Evolutionary conservation across 2,329 filamentous ascomycete genomes (phyloP).

Genomic region (Mollisiaceae sp.): DNA sequence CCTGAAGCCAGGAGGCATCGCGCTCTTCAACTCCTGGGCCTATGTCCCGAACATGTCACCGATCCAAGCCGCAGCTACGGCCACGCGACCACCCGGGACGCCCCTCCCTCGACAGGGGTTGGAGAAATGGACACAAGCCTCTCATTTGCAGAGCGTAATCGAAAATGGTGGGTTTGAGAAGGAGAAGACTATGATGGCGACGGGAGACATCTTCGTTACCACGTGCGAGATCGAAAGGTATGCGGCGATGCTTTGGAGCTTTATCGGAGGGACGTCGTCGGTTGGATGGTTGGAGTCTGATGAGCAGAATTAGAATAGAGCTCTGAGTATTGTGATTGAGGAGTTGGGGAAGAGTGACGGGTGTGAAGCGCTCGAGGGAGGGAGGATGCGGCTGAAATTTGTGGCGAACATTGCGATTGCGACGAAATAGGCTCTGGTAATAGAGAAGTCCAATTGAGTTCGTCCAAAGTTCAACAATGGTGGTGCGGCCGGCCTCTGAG

Average conservation of each 20-base stretch:
- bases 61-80: not conserved
- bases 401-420: not conserved
- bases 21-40: slow-evolving; percentile 14
- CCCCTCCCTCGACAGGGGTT: not conserved
- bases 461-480: not conserved
- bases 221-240: not conserved
- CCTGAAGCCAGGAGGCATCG: slow-evolving; percentile 84
- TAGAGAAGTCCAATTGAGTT: not conserved
- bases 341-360: not conserved
- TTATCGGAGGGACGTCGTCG: not conserved
- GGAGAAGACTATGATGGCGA: not conserved
- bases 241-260: not conserved
- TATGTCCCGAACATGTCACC: slow-evolving; percentile 13
- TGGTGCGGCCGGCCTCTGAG: not conserved
- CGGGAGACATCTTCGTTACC: not conserved
- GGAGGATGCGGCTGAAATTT: not conserved
- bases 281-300: not conserved
- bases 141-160: not conserved
- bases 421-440: not conserved
- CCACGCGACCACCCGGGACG: not conserved
- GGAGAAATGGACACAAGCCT: not conserved
- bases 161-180: not conserved
- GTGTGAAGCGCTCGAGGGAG: not conserved
- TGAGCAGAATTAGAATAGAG: not conserved
- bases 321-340: not conserved